Conservation (phyloP, 129 eudicot species). For the carrot (Daucus carota) region DNA sequence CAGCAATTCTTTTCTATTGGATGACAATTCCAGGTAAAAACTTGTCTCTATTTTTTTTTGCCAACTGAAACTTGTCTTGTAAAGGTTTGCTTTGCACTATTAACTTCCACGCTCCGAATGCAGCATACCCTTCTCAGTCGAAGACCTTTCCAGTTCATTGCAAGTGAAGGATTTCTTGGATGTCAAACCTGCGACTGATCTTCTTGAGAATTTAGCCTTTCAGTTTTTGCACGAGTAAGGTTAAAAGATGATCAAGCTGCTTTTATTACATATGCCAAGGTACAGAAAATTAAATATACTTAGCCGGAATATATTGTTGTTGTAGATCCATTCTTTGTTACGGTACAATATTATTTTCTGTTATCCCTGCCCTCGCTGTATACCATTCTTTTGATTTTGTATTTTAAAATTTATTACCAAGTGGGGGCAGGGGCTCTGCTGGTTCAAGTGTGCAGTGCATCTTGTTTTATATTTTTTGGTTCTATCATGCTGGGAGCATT, state of each 20-base stretch:
- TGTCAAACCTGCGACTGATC: slow-evolving; percentile 72
- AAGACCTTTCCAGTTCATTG: slow-evolving; percentile 63
- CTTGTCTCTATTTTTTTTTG: no score
- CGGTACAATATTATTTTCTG: slow-evolving; percentile 5
- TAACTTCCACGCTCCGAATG: slow-evolving; percentile 13
- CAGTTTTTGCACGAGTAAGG: slow-evolving; percentile 70
- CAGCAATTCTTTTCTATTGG: slow-evolving; percentile 74
- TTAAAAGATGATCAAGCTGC: slow-evolving; percentile 6
- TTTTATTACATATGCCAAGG: slow-evolving; percentile 16
- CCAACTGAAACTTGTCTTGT: no score
- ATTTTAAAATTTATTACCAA: slow-evolving; percentile 3
- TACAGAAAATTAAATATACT: slow-evolving; percentile 6
- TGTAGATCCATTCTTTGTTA: slow-evolving; percentile 21
- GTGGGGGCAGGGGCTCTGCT: slow-evolving; percentile 11
- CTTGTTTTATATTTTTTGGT: not conserved
- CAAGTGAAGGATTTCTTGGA: slow-evolving; percentile 69
- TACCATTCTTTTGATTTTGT: slow-evolving; percentile 17
- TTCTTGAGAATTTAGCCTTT: slow-evolving; percentile 76
- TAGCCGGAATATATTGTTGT: not conserved
- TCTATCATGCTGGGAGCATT: slow-evolving; percentile 29
- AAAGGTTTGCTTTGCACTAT: slow-evolving; percentile 4
- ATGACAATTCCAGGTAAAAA: slow-evolving; percentile 80
- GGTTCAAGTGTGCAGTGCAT: slow-evolving; percentile 15
- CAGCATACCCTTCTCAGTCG: slow-evolving; percentile 97
- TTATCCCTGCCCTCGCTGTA: slow-evolving; percentile 14